Conservation (phyloP, 2,329 filamentous ascomycete species). For the Penicillium hesseltinei region DNA sequence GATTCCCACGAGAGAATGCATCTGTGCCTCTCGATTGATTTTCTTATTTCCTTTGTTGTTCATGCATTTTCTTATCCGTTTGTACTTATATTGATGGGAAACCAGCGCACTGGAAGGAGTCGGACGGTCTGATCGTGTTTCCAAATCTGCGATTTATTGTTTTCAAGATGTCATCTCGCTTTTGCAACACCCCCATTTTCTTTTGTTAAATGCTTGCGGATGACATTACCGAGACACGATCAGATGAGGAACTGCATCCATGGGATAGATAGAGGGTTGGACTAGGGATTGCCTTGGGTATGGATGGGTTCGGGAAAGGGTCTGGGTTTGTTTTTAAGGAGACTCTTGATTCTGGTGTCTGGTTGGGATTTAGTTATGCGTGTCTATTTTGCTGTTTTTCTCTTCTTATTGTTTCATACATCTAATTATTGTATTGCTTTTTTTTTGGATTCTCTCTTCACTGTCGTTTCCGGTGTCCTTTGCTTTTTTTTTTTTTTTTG, state of each 20-base stretch:
- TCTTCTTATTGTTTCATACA: conserved; percentile 2
- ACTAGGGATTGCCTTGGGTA: conserved; percentile 6
- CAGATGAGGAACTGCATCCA: conserved; percentile 27
- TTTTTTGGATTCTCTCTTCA: background rate
- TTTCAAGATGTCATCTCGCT: conserved; percentile 16
- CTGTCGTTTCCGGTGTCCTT: background rate
- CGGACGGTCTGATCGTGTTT: conserved; percentile 14
- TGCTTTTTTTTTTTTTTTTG: background rate
- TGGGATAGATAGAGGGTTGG: conserved; percentile 14
- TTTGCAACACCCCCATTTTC: conserved; percentile 6
- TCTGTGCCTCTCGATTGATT: conserved; percentile 14
- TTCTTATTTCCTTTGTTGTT: conserved; percentile 15
- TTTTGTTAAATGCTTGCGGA: conserved; percentile 23
- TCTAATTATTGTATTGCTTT: conserved; percentile 4
- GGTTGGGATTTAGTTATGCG: conserved; percentile 18
- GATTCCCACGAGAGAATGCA: conserved; percentile 24
- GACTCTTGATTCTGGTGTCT: conserved; percentile 22
- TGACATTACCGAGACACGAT: conserved; percentile 30
- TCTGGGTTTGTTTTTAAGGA: conserved; percentile 16
- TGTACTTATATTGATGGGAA: conserved; percentile 15
- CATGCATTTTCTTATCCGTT: conserved; percentile 12
- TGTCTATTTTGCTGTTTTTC: conserved; percentile 18
- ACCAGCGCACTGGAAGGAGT: conserved; percentile 13
- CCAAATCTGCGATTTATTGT: conserved; percentile 7
- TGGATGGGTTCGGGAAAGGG: conserved; percentile 7